Evolutionary conservation across 441 rosid genomes (phyloP), one percentile per base, ranked within the genome.

Genomic region (Flueggea neowawraea): DNA sequence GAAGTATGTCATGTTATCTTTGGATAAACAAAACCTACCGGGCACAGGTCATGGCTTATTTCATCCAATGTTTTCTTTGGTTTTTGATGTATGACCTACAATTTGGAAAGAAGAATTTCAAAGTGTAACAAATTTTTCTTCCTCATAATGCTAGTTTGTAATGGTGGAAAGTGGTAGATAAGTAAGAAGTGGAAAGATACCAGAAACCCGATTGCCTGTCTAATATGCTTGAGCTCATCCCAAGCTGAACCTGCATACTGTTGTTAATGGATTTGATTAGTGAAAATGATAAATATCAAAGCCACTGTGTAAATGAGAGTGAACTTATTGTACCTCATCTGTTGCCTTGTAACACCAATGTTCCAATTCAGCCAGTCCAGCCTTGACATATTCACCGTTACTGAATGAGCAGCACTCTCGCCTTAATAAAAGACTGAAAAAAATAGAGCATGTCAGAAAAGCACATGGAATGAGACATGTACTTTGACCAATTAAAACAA

Each of bases 391-490:
- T 73, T 96, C 99, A 0, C 99, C 99, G 62, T 96, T 96, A 72
- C 98, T 92, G 73, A 96, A 96, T 16, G 98, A 92, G 68, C 99
- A 96, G 58, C 99, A 92, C 69, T 96, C 99, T 54, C 99, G 86
- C 75, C 99, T 81, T 63, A 96, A 69, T 43, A 92, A 63, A 73
- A 95, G 96, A 54, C 99, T 92, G 58, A 15, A 60, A 55, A 58
- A 55, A 6, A 33, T 31, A 11, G 11, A 4, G 10, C 12, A 36
- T 45, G 12, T 10, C 12, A 47, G 50, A 14, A 47, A 47, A 47
- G n/a, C 12, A 43, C 8, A 43, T 6, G 45, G 45, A 43, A 22
- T 22, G 2, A 22, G 28, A 22, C 28, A 22, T 22, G 28, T 22
- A 22, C 28, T 22, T 22, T 22, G 28, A 22, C 28, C 28, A 22